phyloP scores from a whole-genome alignment of 1,284 basidiomycete species.

The Schizophyllum amplum region DNA sequence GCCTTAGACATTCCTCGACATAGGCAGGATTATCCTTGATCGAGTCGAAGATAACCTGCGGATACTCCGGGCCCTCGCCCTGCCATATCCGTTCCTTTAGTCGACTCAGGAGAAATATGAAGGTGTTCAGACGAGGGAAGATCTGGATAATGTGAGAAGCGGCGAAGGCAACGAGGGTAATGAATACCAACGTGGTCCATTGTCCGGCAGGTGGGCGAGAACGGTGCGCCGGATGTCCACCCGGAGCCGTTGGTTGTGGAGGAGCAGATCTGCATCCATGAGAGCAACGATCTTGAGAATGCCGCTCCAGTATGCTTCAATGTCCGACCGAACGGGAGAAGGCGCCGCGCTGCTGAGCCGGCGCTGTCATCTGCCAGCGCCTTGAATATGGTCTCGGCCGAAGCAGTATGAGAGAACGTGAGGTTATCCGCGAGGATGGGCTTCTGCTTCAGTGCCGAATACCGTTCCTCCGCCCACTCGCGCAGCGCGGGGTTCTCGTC shows the following conservation, averaged over 20 bases:
- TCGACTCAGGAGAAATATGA: conserved; percentile 44
- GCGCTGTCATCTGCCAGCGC: conserved; percentile 25
- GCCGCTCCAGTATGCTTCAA: conserved; percentile 46
- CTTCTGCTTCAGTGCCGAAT: conserved; percentile 27
- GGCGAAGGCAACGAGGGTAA: conserved; percentile 6
- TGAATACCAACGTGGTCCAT: conserved; percentile 47
- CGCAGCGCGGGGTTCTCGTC: conserved; percentile 41
- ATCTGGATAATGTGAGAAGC: conserved; percentile 35
- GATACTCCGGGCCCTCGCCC: conserved; percentile 57
- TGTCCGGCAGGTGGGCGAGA: conserved; percentile 54
- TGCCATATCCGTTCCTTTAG: conserved; percentile 54
- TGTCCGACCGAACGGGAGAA: conserved; percentile 22
- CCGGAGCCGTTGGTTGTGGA: conserved; percentile 31
- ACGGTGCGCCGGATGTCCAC: conserved; percentile 44
- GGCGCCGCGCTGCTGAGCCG: not conserved
- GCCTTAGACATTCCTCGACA: conserved; percentile 32
- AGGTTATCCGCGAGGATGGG: conserved; percentile 44
- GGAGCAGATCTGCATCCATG: conserved; percentile 30
- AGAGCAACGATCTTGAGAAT: conserved; percentile 40
- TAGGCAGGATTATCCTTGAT: conserved; percentile 73
- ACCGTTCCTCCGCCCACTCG: conserved; percentile 49
- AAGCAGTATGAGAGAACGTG: conserved; percentile 28
- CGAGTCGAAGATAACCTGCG: conserved; percentile 71
- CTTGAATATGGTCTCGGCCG: conserved; percentile 14
- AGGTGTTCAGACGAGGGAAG: conserved; percentile 60